A percentile compares a stretch with the other conserved stretches of the same genome.
phyloP scores from a whole-genome alignment of 2,329 filamentous ascomycete species.

The Aspergillus sp. region DNA sequence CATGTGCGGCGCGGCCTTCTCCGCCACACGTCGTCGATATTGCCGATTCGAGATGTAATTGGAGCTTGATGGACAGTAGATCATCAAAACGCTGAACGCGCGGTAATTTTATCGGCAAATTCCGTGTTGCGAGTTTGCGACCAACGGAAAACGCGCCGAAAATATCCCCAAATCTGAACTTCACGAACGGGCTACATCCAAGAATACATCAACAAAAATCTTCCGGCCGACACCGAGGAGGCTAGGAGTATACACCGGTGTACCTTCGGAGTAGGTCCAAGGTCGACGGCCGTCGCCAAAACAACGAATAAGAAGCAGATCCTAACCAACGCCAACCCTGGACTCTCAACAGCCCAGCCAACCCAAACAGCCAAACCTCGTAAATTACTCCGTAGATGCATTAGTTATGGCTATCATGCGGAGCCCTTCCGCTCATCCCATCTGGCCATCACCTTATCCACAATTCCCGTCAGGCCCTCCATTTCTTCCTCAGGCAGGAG shows the following conservation, averaged over 20 bases:
- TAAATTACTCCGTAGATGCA: neutral
- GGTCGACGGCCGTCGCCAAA: neutral
- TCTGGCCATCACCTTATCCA: slow-evolving; percentile 65
- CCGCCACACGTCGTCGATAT: slow-evolving; percentile 2
- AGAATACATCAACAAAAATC: no score
- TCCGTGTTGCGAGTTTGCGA: neutral
- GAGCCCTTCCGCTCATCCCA: slow-evolving; percentile 23
- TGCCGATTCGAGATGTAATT: slow-evolving; percentile 4
- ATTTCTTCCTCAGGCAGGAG: slow-evolving; percentile 91
- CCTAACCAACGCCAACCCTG: neutral
- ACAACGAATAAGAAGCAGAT: neutral
- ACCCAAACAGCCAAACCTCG: neutral
- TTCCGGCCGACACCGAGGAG: no score
- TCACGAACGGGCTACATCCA: neutral
- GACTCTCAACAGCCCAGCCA: no score
- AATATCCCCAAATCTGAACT: neutral
- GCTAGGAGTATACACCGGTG: no score
- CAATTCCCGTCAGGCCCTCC: slow-evolving; percentile 75
- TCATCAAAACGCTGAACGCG: neutral
- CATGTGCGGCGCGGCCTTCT: neutral
- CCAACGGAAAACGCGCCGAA: neutral
- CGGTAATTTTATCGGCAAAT: neutral
- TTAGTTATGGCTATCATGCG: neutral
- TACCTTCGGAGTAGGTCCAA: no score
- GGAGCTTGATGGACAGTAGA: neutral